Evolutionary conservation across 2,329 filamentous ascomycete species (phyloP).

Genomic region (Lachnellula arida): DNA sequence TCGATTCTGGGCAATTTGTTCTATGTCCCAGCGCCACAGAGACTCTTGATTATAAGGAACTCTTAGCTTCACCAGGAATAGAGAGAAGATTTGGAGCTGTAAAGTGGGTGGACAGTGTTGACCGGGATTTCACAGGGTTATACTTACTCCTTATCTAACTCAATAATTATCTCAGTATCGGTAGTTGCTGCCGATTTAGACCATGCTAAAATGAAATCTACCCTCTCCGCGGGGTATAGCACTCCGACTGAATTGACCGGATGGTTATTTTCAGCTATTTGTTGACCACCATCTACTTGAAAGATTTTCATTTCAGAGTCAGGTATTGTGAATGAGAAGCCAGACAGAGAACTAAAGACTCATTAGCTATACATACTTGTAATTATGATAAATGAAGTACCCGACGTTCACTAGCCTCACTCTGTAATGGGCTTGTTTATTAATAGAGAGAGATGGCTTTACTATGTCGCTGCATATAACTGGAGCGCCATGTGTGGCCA

Average conservation of each 20-base stretch:
- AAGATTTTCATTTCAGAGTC: conserved; percentile 17
- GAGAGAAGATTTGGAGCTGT: too few relatives aligned
- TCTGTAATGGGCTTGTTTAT: conserved; percentile 20
- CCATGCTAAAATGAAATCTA: not conserved
- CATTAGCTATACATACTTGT: not conserved
- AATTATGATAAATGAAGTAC: conserved; percentile 4
- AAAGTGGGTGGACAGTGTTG: too few relatives aligned
- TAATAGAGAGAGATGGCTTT: conserved; percentile 3
- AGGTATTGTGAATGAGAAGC: conserved; percentile 17
- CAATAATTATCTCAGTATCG: conserved; percentile 12
- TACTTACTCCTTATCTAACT: conserved; percentile 24
- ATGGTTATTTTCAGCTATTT: conserved; percentile 4
- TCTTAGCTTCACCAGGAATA: too few relatives aligned
- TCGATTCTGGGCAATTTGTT: too few relatives aligned
- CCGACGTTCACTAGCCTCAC: conserved; percentile 22
- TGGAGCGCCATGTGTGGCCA: not conserved
- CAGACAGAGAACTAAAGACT: conserved; percentile 15
- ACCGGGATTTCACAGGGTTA: too few relatives aligned
- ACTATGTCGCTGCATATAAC: not conserved
- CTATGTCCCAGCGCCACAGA: too few relatives aligned
- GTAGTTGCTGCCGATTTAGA: too few relatives aligned
- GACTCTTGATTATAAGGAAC: too few relatives aligned
- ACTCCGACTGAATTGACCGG: conserved; percentile 1
- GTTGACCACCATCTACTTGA: conserved; percentile 23
- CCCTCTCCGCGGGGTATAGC: not conserved